Percentiles rank a stretch among this genome's conserved stretches.
Conservation (phyloP, 768 basidiomycete species). For the Termitomyces sp. region DNA sequence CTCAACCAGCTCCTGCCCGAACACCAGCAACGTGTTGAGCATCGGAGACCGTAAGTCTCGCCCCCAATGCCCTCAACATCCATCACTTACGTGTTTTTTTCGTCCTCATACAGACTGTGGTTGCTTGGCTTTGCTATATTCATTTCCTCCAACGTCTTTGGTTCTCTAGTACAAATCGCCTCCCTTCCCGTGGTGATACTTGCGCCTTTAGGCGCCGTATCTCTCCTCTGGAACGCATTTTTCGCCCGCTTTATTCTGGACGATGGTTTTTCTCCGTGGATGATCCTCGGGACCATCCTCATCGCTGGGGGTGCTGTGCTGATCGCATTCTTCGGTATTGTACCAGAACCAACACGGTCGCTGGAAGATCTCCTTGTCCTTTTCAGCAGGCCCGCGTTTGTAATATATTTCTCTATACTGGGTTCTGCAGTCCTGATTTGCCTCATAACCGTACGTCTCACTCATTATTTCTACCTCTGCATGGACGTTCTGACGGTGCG, state of each 20-base stretch:
- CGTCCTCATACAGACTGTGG: conserved; percentile 62
- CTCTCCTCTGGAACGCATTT: conserved; percentile 91
- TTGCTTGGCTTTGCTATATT: conserved; percentile 83
- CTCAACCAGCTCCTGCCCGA: conserved; percentile 73
- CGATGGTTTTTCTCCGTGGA: conserved; percentile 81
- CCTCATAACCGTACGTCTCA: conserved; percentile 57
- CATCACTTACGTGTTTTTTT: conserved; percentile 3
- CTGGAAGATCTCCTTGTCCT: conserved; percentile 81
- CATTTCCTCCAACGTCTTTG: conserved; percentile 84
- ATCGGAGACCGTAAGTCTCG: conserved; percentile 65
- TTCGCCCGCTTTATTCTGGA: conserved; percentile 84
- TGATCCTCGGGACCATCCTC: conserved; percentile 82
- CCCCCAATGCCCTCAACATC: not conserved
- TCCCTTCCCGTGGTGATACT: conserved; percentile 94
- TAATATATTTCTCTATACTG: conserved; percentile 78
- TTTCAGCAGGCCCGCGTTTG: conserved; percentile 73
- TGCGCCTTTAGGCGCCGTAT: conserved; percentile 90
- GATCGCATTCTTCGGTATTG: conserved; percentile 90
- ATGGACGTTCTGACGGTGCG: conserved; percentile 2
- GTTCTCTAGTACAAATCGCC: conserved; percentile 89
- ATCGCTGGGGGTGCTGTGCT: conserved; percentile 88
- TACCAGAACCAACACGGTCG: conserved; percentile 83
- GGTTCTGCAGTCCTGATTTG: conserved; percentile 57
- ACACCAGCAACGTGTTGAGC: conserved; percentile 62
- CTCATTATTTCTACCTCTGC: not conserved